Evolutionary conservation across 371 early-diverging fungal species (phyloP), one percentile per base, ranked within the genome.

Genomic region (Hamiltosporidium magnivora): DNA sequence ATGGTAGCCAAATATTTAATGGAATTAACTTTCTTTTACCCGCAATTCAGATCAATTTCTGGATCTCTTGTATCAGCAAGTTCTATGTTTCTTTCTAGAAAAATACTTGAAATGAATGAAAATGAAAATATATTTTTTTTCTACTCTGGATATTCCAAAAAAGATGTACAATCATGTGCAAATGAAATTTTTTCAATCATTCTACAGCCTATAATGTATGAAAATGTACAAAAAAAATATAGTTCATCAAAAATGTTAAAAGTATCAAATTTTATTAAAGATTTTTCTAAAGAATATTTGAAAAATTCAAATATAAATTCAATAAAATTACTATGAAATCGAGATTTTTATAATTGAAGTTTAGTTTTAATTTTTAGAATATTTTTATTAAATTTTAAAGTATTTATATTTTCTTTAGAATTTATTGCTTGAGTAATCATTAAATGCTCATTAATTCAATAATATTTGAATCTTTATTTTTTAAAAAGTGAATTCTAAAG

Each of bases 181-280:
- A 58, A 68, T 43, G 43, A 54, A 1, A 37, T 75, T 3, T 25
- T 67, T 4, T 38, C 14, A 55, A 40, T 71, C 12, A 64, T 75
- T 59, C 53, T 42, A 12, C 36, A 53, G 39, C 38, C n/a, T 25
- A 64, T 67, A 25, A 11, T 9, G 1, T 75, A 64, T 64, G 68
- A 70, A 52, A 68, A 71, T 58, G 49, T 75, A 40, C 40, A 61
- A 41, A 70, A 65, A 55, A 75, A 75, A 54, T 75, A 75, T 68
- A 41, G 49, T 6, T 49, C 43, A 9, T 46, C 52, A 6, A 63
- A 60, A 6, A 56, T 63, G 40, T 12, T 42, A 12, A 49, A 58
- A 25, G 67, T 70, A 25, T 12, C 55, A 40, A 49, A 61, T 0
- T 59, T 62, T 56, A 67, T 63, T 49, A 12, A 49, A 25, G 25